Base-by-base conservation (phyloP, 228 moss, liverwort and hornwort species). In the Sphagnum magellanicum region DNA sequence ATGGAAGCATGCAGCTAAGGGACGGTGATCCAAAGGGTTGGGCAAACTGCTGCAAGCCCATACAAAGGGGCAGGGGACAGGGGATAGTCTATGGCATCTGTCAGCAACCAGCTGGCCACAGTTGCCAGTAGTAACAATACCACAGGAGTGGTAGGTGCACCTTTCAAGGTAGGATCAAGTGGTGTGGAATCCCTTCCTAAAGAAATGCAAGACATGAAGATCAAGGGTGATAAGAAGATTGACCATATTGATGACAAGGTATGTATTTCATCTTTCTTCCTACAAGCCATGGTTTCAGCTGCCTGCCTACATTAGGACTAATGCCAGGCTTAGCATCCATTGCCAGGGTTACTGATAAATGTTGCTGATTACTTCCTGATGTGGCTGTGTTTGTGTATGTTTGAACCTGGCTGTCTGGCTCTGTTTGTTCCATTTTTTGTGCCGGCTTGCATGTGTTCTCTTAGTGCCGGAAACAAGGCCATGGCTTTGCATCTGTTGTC, bases 121-220 rank as follows among this genome's bases (percentile, higher is more conserved):
- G 83, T 76, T 66, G 83, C 74, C 59, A 72, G 83, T 60, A 80
- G 75, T 67, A 84, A 79, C 77, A 84, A 79, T 51, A 84, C 79
- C 79, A 77, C 79, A 66, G 83, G 80, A 66, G 80, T 8, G 9
- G 12, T 8, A 8, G 55, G 72, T 62, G 77, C 77, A 69, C 77
- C 83, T 49, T 74, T 78, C 5, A 85, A 85, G 70, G 79, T 81
- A 52, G 85, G 81, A 74, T 74, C 65, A 57, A 85, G 85, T 72
- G 85, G 81, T 57, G 85, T 85, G n/a, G 85, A 85, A 58, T 78
- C 78, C 14, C 74, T 85, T 72, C 85, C 85, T 11, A 85, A 85
- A 73, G 85, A 85, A 68, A 76, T 85, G 85, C 81, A 85, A 72
- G 85, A 81, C 68, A 85, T 85, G 85, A 85, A 85, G 79, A 85